These are phyloP conservation scores for Triangularia setosa DNA, from an alignment of 2,329 filamentous ascomycete genomes.

Conservation along the genomic window DNA sequence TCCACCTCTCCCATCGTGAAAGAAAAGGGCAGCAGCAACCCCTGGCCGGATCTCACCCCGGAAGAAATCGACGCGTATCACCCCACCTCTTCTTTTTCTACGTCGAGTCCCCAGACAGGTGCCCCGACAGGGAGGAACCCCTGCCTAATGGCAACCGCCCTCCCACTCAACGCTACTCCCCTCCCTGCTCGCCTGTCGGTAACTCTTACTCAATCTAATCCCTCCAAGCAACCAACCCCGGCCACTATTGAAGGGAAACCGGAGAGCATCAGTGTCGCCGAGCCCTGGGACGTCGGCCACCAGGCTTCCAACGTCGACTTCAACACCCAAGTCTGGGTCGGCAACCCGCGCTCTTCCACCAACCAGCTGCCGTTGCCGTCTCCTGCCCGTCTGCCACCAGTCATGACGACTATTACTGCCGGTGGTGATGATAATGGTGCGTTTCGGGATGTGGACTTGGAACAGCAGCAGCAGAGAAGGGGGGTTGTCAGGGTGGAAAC, in stretches of 20 bases:
- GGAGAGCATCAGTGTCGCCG: not conserved
- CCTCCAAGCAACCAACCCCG: not conserved
- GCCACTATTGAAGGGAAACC: not conserved
- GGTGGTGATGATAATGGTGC: not conserved
- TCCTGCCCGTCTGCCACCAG: not conserved
- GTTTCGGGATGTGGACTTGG: not conserved
- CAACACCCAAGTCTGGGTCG: constrained; percentile 17
- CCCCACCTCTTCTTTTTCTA: constrained; percentile 3
- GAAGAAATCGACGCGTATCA: constrained; percentile 11
- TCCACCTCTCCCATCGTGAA: not conserved
- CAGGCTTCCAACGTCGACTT: not conserved
- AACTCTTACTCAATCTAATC: constrained; percentile 1
- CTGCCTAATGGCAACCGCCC: constrained; percentile 17
- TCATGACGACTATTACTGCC: not conserved
- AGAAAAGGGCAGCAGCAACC: constrained; percentile 9
- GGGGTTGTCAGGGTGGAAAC: constrained; percentile 20
- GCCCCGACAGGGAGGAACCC: constrained; percentile 9
- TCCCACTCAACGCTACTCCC: not conserved
- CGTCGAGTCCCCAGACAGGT: not conserved
- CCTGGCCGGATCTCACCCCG: constrained; percentile 24
- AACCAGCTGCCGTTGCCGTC: not conserved
- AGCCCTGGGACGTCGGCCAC: not conserved
- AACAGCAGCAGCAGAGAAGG: not conserved
- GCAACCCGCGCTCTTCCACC: not conserved
- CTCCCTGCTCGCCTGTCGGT: not conserved